phyloP scores from a whole-genome alignment of 345 rosid species.

The Cardamine occulta region DNA sequence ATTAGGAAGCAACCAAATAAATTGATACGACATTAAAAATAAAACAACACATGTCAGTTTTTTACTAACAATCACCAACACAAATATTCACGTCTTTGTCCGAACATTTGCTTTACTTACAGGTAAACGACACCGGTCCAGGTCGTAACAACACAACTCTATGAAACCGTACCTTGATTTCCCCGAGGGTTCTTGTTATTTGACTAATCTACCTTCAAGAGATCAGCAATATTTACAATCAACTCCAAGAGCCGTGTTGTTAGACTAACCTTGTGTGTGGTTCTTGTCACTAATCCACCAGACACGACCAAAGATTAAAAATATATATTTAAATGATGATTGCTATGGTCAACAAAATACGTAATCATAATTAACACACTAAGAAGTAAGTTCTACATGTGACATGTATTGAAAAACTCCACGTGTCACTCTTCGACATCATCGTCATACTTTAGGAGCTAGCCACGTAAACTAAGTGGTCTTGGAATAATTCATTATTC shows the following conservation, averaged over 20 bases:
- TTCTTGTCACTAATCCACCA: slow-evolving; percentile 40
- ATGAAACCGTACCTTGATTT: slow-evolving; percentile 25
- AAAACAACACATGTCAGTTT: no score
- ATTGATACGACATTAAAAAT: no score
- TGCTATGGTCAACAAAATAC: slow-evolving; percentile 28
- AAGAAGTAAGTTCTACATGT: neutral
- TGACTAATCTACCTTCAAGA: slow-evolving; percentile 5
- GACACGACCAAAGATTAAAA: slow-evolving; percentile 21
- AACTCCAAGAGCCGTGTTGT: slow-evolving; percentile 26
- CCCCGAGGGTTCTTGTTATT: slow-evolving; percentile 2
- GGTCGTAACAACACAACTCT: neutral
- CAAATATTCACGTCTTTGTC: neutral
- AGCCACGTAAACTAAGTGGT: slow-evolving; percentile 22
- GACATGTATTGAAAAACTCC: slow-evolving; percentile 34
- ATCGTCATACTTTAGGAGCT: neutral
- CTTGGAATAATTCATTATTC: slow-evolving; percentile 1
- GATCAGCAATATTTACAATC: neutral
- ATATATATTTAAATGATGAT: slow-evolving; percentile 1
- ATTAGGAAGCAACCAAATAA: no score
- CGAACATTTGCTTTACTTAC: neutral
- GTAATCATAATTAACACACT: slow-evolving; percentile 42
- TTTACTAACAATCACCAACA: neutral
- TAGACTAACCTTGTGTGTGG: slow-evolving; percentile 20
- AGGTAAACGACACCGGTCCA: slow-evolving; percentile 22
- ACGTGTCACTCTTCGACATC: neutral